phyloP scores from a whole-genome alignment of 805 yeast genomes.

The Komagataella ulmi region DNA sequence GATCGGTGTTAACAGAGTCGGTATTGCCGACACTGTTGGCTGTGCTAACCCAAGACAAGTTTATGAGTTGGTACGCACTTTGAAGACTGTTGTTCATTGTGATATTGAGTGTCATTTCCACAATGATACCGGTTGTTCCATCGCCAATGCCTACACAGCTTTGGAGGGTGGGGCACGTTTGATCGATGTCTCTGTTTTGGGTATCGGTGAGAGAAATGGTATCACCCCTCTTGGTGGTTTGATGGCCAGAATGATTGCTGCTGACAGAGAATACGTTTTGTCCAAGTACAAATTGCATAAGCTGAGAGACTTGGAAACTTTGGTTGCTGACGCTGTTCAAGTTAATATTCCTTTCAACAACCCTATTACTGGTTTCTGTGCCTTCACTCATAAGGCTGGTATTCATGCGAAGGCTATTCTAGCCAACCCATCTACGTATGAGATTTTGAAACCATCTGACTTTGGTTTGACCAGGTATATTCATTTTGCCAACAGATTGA shows the following conservation, averaged over 20 bases:
- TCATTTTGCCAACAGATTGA: slow-evolving; percentile 94
- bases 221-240: slow-evolving; percentile 95
- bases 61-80: slow-evolving; percentile 88
- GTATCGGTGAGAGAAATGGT: slow-evolving; percentile 98
- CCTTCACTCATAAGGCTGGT: slow-evolving; percentile 98
- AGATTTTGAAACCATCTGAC: slow-evolving; percentile 87
- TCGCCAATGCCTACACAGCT: slow-evolving; percentile 97
- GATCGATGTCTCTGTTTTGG: slow-evolving; percentile 90
- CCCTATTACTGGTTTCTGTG: slow-evolving; percentile 99
- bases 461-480: slow-evolving; percentile 93
- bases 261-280: slow-evolving; percentile 91
- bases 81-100: slow-evolving; percentile 86
- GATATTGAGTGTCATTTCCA: slow-evolving; percentile 99
- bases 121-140: slow-evolving; percentile 98
- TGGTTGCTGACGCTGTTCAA: slow-evolving; percentile 95
- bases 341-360: slow-evolving; percentile 96
- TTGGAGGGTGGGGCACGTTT: slow-evolving; percentile 94
- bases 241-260: slow-evolving; percentile 99
- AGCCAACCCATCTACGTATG: slow-evolving; percentile 98
- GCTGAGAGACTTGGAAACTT: slow-evolving; percentile 87
- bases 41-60: slow-evolving; percentile 99
- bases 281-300: slow-evolving; percentile 92
- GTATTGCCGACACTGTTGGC: slow-evolving; percentile 98
- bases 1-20: slow-evolving; percentile 96
- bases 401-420: slow-evolving; percentile 97